Evolutionary conservation across 805 yeast genomes (phyloP), one percentile per base, ranked within the genome.

Genomic region (Debaryomyces castellii): DNA sequence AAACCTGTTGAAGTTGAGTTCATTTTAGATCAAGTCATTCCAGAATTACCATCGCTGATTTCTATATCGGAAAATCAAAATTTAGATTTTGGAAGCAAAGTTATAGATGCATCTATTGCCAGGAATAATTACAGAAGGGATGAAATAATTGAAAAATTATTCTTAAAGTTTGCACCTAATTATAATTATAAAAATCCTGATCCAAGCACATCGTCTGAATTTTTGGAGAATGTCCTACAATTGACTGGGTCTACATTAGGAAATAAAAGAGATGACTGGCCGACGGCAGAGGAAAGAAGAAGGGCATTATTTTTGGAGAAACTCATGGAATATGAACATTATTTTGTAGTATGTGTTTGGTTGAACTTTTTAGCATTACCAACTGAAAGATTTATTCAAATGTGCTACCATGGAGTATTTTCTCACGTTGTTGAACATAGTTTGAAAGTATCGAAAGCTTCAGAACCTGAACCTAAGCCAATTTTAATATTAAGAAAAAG

Each of bases 381-480:
- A 11, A 67, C 67, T n/a, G 86, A 80, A 49, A 74, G 81, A 50
- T 64, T 89, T 27, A 54, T 80, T 24, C 85, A 83, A 57, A 83
- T 92, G 87, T 86, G 96, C 57, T 74, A 73, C 54, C 97, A 92
- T 62, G 95, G 97, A 8, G 94, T 90, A 2, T 90, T 88, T 54
- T 89, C 96, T 1, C 97, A 87, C 59, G 90, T 89, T 38, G 81
- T 92, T 30, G 97, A 91, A 59, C 73, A 77, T 47, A 55, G 73
- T 2, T 51, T 72, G 39, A 76, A 81, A 3, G 73, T 91, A 25
- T 52, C 54, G 4, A 72, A 74, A 1, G 66, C 68, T 8, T 18
- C 24, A 9, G 38, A 35, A 18, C 24, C 14, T 12, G 77, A 72
- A 53, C 55, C 69, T 5, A 72, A 73, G 45, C 72, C 77, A 9